A percentile compares a stretch with the other conserved stretches of the same genome.
Evolutionary conservation across 2,329 filamentous ascomycete species (phyloP).

Genomic region (Drechmeria coniospora): DNA sequence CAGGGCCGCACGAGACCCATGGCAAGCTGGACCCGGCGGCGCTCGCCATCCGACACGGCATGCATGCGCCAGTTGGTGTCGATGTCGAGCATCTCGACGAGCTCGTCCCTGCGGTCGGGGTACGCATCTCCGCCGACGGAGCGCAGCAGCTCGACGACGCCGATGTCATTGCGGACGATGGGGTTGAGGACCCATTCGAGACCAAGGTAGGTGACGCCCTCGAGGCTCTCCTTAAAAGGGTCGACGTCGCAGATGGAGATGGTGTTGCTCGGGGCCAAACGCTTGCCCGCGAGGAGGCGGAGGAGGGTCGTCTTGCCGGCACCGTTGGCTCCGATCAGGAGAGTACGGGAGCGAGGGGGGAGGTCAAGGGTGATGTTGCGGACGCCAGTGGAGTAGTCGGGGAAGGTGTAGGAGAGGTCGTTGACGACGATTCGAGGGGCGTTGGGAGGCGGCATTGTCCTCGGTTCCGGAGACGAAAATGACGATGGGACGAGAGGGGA

Average conservation of each 20-base stretch:
- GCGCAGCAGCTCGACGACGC: slow-evolving; percentile 68
- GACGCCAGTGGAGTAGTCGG: slow-evolving; percentile 69
- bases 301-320: slow-evolving; percentile 95
- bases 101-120: slow-evolving; percentile 67
- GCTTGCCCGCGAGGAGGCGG: slow-evolving; percentile 86
- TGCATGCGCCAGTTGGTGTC: slow-evolving; percentile 92
- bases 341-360: slow-evolving; percentile 69
- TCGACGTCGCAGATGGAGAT: slow-evolving; percentile 73
- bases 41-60: slow-evolving; percentile 83
- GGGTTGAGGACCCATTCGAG: slow-evolving; percentile 97
- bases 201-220: slow-evolving; percentile 93
- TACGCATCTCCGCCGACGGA: slow-evolving; percentile 80
- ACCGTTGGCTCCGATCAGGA: slow-evolving; percentile 91
- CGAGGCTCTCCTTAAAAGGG: slow-evolving; percentile 77
- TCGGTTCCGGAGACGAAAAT: background rate
- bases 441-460: slow-evolving; percentile 10
- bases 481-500: too few species aligned
- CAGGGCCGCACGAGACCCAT: slow-evolving; percentile 91
- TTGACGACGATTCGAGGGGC: slow-evolving; percentile 54
- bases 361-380: slow-evolving; percentile 58
- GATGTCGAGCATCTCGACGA: slow-evolving; percentile 79
- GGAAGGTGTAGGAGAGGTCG: slow-evolving; percentile 76
- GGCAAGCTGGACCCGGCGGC: slow-evolving; percentile 79
- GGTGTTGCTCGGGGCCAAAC: slow-evolving; percentile 62
- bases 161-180: slow-evolving; percentile 90